Evolutionary conservation across 2,329 filamentous ascomycete species (phyloP).

Genomic region (Xylariaceae sp.): DNA sequence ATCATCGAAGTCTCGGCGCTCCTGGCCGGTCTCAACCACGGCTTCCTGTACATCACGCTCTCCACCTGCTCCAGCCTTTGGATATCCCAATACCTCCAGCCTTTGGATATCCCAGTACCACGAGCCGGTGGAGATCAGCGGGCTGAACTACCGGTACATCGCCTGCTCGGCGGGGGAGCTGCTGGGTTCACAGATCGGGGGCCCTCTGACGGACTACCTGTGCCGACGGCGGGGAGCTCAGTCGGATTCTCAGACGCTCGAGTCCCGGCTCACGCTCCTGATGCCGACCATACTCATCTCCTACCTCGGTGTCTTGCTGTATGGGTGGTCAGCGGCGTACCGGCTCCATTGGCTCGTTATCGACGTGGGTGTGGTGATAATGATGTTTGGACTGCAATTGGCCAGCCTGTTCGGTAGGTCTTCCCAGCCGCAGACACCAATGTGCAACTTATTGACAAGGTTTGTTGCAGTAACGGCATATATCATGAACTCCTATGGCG

Average conservation of each 20-base stretch:
- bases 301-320: conserved; percentile 34
- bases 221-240: conserved; percentile 16
- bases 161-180: conserved; percentile 57
- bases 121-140: conserved; percentile 49
- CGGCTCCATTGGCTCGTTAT: conserved; percentile 38
- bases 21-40: conserved; percentile 53
- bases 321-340: conserved; percentile 34
- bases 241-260: not conserved
- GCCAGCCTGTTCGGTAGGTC: conserved; percentile 25
- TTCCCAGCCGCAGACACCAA: conserved; percentile 23
- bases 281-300: conserved; percentile 1
- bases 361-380: conserved; percentile 31
- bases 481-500: conserved; percentile 15
- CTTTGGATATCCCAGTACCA: conserved; percentile 45
- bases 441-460: no score
- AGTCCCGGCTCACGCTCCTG: not conserved
- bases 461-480: conserved; percentile 11
- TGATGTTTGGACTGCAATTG: conserved; percentile 26
- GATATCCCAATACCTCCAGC: conserved; percentile 45
- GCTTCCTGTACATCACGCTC: conserved; percentile 56
- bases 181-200: conserved; percentile 41
- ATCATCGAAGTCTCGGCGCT: conserved; percentile 50
- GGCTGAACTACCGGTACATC: conserved; percentile 58
- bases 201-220: conserved; percentile 33
- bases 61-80: conserved; percentile 55